phyloP scores from a whole-genome alignment of 1,284 basidiomycete species.

The Rugosomyces carneus region DNA sequence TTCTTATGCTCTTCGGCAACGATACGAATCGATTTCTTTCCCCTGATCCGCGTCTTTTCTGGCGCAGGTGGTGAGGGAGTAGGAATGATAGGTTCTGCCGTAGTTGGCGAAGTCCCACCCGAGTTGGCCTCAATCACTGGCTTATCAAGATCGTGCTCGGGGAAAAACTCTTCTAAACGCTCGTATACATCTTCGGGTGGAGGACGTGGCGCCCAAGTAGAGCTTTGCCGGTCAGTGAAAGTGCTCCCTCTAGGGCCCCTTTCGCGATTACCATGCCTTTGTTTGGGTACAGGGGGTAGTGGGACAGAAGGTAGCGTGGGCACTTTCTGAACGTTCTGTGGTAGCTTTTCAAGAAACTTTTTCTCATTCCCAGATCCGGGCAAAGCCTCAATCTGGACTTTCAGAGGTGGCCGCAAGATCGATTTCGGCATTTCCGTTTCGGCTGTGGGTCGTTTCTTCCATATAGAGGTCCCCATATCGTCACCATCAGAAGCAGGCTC shows the following conservation, averaged over 20 bases:
- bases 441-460: conserved; percentile 26
- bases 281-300: conserved; percentile 19
- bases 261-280: conserved; percentile 19
- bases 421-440: conserved; percentile 24
- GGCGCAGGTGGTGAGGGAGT: conserved; percentile 29
- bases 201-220: conserved; percentile 84
- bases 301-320: conserved; percentile 18
- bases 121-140: conserved; percentile 86
- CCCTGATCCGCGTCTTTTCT: conserved; percentile 38
- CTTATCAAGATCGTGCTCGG: conserved; percentile 92
- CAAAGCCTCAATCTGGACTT: conserved; percentile 31
- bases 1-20: conserved; percentile 83
- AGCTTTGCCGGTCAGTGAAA: conserved; percentile 53
- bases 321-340: conserved; percentile 11
- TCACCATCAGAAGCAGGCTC: conserved; percentile 43
- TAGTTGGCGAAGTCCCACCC: conserved; percentile 73
- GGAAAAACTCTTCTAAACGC: conserved; percentile 92
- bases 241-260: conserved; percentile 40
- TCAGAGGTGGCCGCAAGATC: conserved; percentile 33
- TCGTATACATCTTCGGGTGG: conserved; percentile 93
- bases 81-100: conserved; percentile 49
- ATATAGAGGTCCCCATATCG: conserved; percentile 29
- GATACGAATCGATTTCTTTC: conserved; percentile 87
- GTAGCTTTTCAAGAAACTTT: background rate
- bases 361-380: conserved; percentile 14